A percentile compares a stretch with the other conserved stretches of the same genome.
phyloP scores from a whole-genome alignment of 345 rosid species.

The Aquilaria yunnanensis region DNA sequence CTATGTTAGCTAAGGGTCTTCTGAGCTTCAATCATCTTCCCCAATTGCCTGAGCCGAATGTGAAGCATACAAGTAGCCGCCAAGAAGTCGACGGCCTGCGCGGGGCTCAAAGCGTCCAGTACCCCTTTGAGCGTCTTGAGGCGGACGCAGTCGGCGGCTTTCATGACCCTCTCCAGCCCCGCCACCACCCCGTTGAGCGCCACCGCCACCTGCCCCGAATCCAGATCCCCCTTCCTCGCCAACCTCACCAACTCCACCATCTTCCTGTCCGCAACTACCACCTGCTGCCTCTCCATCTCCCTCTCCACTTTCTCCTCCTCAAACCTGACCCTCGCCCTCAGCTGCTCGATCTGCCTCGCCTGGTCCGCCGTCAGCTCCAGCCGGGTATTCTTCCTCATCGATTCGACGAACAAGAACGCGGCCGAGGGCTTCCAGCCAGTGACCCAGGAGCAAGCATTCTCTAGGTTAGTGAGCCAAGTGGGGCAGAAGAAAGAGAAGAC shows the following conservation, averaged over 20 bases:
- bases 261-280: slow-evolving; percentile 55
- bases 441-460: slow-evolving; percentile 62
- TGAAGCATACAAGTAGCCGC: slow-evolving; percentile 45
- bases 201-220: slow-evolving; percentile 31
- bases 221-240: slow-evolving; percentile 15
- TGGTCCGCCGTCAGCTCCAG: slow-evolving; percentile 43
- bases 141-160: slow-evolving; percentile 74
- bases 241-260: slow-evolving; percentile 57
- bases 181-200: slow-evolving; percentile 35
- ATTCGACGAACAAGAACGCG: slow-evolving; percentile 42
- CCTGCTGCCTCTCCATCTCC: slow-evolving; percentile 86
- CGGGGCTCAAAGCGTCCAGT: slow-evolving; percentile 54
- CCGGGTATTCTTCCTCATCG: slow-evolving; percentile 26
- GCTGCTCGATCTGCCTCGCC: slow-evolving; percentile 38
- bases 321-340: slow-evolving; percentile 43
- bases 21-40: slow-evolving; percentile 14
- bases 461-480: slow-evolving; percentile 52
- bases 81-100: slow-evolving; percentile 56
- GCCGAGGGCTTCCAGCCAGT: slow-evolving; percentile 84
- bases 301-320: slow-evolving; percentile 75
- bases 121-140: slow-evolving; percentile 71
- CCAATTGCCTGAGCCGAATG: slow-evolving; percentile 48
- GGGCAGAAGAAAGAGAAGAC: slow-evolving; percentile 60
- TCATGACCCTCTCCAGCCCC: slow-evolving; percentile 65
- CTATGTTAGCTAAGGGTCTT: neutral